A percentile compares a stretch with the other conserved stretches of the same genome.
Conservation (phyloP, 2,329 filamentous ascomycete species). For the Beauveria caledonica region DNA sequence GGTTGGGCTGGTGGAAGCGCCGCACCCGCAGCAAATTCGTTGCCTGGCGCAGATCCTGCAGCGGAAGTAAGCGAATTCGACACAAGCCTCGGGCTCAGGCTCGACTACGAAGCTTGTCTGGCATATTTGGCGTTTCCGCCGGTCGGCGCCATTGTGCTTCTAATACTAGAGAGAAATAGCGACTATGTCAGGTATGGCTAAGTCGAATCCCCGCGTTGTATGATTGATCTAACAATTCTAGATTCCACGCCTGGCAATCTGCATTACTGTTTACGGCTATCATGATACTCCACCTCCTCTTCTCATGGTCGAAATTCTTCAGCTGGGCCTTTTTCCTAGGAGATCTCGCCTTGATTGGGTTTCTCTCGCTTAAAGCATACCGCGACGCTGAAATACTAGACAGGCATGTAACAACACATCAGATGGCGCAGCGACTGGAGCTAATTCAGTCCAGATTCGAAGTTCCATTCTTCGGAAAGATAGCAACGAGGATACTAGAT, state of each 20-base stretch:
- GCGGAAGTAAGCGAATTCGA: slow-evolving; percentile 72
- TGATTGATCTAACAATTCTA: neutral
- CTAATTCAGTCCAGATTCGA: slow-evolving; percentile 53
- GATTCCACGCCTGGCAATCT: slow-evolving; percentile 96
- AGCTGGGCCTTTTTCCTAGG: slow-evolving; percentile 74
- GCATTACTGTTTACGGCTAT: slow-evolving; percentile 69
- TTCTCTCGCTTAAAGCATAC: slow-evolving; percentile 72
- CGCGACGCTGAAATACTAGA: slow-evolving; percentile 65
- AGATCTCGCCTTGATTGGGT: slow-evolving; percentile 69
- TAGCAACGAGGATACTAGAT: slow-evolving; percentile 85
- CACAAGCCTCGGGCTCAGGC: slow-evolving; percentile 75
- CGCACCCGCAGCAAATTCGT: slow-evolving; percentile 15
- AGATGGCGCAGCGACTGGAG: slow-evolving; percentile 15
- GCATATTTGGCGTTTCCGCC: slow-evolving; percentile 84
- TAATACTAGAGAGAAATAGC: slow-evolving; percentile 87
- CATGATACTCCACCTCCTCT: slow-evolving; percentile 73
- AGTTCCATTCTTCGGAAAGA: slow-evolving; percentile 73
- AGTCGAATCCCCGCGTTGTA: neutral
- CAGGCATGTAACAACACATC: slow-evolving; percentile 34
- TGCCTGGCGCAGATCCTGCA: slow-evolving; percentile 31
- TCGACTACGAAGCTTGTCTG: slow-evolving; percentile 85
- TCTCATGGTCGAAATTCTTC: slow-evolving; percentile 76
- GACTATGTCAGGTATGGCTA: slow-evolving; percentile 79
- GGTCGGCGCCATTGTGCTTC: slow-evolving; percentile 71
- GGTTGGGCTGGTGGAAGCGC: slow-evolving; percentile 20